Base-by-base conservation (phyloP, 768 basidiomycete species). In the Kwoniella botswanensis region DNA sequence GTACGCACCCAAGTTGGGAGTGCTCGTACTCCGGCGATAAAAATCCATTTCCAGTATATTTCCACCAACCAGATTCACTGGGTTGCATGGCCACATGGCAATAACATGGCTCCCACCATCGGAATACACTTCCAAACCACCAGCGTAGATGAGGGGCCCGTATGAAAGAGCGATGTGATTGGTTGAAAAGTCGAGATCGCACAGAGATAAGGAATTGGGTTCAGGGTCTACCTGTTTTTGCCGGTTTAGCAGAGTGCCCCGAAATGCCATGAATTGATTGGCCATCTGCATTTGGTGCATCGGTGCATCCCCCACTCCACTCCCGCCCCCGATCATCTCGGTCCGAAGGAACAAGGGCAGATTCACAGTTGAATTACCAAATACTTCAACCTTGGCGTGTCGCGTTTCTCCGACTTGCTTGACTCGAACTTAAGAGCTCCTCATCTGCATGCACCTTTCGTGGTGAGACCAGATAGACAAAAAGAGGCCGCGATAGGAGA, bases 161-260 rank as follows among this genome's bases (percentile, higher is more conserved):
- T 22, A 26, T 58, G 29, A 15, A 58, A 13, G 21, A 58, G 21
- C 22, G 26, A 26, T 58, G 15, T 29, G 26, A 58, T 58, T 58
- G 57, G 26, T 58, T 58, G 15, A 35, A 41, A 35, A 35, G 35
- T 35, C 21, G 22, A 55, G 18, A 58, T 12, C 5, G 46, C 46
- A 26, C 57, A 58, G 26, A 58, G 57, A 58, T 58, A 58, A 58
- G 57, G 24, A 58, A 58, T 26, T 58, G 26, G 35, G 18, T 41
- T 58, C 57, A 58, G 57, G 57, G 57, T 26, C n/a, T 5, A 56
- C 17, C 52, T n/a, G 54, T 12, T 13, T 17, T 13, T n/a, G n/a
- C 21, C 54, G 24, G 54, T 13, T 21, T 56, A 56, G n/a, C 24
- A 21, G 54, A 56, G 21, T 56, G 54, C 24, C 24, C 46, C 46